Percentiles rank a stretch among this genome's conserved stretches.
Evolutionary conservation across 225 moss, liverwort and hornwort species (phyloP).

Genomic region (Rhytidiadelphus loreus): DNA sequence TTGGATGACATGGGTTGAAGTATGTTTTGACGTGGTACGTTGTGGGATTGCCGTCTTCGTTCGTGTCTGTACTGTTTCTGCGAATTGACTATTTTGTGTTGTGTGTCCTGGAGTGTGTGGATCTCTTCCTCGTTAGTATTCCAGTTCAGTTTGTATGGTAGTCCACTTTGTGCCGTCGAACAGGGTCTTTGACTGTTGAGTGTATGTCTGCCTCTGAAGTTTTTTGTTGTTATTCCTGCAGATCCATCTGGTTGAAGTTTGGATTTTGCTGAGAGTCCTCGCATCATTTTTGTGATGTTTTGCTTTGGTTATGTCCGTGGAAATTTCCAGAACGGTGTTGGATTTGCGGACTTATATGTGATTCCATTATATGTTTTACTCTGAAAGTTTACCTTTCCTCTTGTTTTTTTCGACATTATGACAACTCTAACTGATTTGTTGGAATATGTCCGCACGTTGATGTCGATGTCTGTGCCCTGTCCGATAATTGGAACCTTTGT

Average conservation of each 20-base stretch:
- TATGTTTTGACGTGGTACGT: background rate
- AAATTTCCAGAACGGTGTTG: background rate
- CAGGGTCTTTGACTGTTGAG: background rate
- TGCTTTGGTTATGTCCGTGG: background rate
- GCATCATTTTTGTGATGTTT: background rate
- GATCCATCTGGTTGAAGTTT: background rate
- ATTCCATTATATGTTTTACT: background rate
- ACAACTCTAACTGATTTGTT: background rate
- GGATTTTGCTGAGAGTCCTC: background rate
- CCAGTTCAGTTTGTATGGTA: background rate
- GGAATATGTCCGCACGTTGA: background rate
- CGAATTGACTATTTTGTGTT: background rate
- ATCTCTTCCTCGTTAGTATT: background rate
- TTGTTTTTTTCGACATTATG: background rate
- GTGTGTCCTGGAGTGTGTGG: background rate
- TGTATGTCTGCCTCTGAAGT: background rate
- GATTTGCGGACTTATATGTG: background rate
- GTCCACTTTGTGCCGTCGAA: background rate
- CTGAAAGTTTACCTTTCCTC: background rate
- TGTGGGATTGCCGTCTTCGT: background rate
- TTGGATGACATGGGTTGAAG: background rate
- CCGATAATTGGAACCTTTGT: background rate
- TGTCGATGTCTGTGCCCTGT: background rate
- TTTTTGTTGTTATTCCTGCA: background rate
- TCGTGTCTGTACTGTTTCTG: background rate